Evolutionary conservation across 208 protist genomes (phyloP), one percentile per base, ranked within the genome.

Genomic region (Leishmania tarentolae): DNA sequence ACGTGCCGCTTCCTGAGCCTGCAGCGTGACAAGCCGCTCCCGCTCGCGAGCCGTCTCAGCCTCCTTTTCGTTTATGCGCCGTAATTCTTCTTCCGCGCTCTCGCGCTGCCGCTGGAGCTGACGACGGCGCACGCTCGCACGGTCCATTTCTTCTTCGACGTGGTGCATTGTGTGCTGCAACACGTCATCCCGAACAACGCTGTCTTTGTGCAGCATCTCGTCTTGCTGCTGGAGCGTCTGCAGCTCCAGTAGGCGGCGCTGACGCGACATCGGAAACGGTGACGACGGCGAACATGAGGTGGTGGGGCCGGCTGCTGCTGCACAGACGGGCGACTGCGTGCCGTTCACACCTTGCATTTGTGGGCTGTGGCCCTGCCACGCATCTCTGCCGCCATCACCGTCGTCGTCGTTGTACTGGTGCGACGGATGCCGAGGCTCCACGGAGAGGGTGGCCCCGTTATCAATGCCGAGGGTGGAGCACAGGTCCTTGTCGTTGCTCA

Each of bases 161-260:
- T 78, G 70, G 50, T 70, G 81, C 53, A 93, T 85, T 50, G 87
- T 90, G 73, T 52, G 65, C 17, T 82, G 83, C 8, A 92, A 42
- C 0, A 83, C 82, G n/a, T 69, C 80, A 21, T 92, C 84, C 40
- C 81, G 81, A 28, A 81, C 74, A 40, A 50, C 75, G 42, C 37
- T 76, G 44, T 88, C 90, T 2, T 83, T 79, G 37, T 79, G 80
- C 15, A 95, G 79, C 57, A 80, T 81, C 46, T 52, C 65, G 63
- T 93, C 83, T 47, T 93, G 90, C 79, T 93, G 84, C 47, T 87
- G 83, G 3, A 95, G 83, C 21, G 92, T 95, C 80, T 95, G 87
- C 53, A 91, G 82, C 87, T 95, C 92, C 57, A 93, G 77, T 71
- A 87, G 77, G 7, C 85, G 89, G 3, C 87, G 79, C 53, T 85